These are phyloP conservation scores for Cyclaneusma minus DNA, from an alignment of 2,329 filamentous ascomycete species.

Conservation along the genomic window DNA sequence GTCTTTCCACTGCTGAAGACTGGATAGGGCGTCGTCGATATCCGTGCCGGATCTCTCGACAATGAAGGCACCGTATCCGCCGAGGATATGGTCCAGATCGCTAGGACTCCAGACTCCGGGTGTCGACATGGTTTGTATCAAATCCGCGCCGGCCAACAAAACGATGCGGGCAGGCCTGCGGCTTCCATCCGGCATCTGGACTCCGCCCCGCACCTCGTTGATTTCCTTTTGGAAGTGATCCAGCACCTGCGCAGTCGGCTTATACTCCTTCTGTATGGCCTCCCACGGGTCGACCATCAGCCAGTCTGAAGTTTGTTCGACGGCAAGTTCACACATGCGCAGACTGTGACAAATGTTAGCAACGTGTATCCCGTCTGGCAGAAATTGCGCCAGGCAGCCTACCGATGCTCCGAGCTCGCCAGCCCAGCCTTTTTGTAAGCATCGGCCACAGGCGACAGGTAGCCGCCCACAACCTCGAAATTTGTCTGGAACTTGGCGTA, in stretches of 20 bases:
- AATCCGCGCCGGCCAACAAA: slow-evolving; percentile 64
- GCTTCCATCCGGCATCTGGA: slow-evolving; percentile 50
- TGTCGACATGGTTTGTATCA: slow-evolving; percentile 58
- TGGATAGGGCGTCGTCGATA: slow-evolving; percentile 74
- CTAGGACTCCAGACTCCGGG: slow-evolving; percentile 67
- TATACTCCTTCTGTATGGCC: slow-evolving; percentile 69
- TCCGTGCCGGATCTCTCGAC: slow-evolving; percentile 82
- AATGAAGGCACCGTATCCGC: slow-evolving; percentile 69
- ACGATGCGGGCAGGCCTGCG: slow-evolving; percentile 54
- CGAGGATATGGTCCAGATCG: slow-evolving; percentile 78
- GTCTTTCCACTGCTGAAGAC: slow-evolving; percentile 65
- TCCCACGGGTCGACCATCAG: slow-evolving; percentile 85
- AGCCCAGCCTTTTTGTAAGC: slow-evolving; percentile 67
- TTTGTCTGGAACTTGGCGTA: slow-evolving; percentile 60
- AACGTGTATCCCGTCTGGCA: background rate
- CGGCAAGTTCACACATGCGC: slow-evolving; percentile 75
- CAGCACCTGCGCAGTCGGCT: slow-evolving; percentile 75
- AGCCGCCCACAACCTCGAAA: slow-evolving; percentile 78
- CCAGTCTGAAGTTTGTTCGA: slow-evolving; percentile 59
- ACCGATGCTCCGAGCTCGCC: slow-evolving; percentile 55
- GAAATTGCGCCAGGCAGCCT: slow-evolving; percentile 9
- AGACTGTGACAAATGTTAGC: slow-evolving; percentile 27
- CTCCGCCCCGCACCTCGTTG: slow-evolving; percentile 61
- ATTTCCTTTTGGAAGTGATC: slow-evolving; percentile 88
- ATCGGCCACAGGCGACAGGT: slow-evolving; percentile 57